Percentiles rank a stretch among this genome's conserved stretches.
phyloP scores from a whole-genome alignment of 495 filamentous ascomycete genomes.

The Schizothecium vesticola region DNA sequence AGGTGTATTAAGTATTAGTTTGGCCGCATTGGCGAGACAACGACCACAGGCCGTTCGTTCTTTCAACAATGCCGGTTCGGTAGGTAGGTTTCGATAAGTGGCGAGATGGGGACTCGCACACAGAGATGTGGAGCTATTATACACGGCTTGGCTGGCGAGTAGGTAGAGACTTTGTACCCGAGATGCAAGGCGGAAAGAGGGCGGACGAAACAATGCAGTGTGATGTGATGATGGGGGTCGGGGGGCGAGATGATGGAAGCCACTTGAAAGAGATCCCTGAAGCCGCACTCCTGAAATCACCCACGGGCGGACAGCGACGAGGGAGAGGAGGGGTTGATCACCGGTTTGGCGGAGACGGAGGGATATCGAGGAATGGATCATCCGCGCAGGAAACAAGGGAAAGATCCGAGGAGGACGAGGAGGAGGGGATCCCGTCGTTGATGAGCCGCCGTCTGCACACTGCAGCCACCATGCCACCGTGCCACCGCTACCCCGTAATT shows the following conservation, averaged over 20 bases:
- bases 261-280: not conserved
- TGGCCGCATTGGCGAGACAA: constrained; percentile 1
- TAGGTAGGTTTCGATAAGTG: not conserved
- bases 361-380: not conserved
- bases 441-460: not conserved
- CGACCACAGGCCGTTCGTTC: not conserved
- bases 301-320: not conserved
- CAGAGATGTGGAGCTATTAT: not conserved
- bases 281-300: not conserved
- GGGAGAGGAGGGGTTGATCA: not conserved
- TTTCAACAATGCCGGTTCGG: not conserved
- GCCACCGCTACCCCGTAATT: not conserved
- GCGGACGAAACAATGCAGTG: not conserved
- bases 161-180: not conserved
- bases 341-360: not conserved
- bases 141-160: not conserved
- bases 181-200: not conserved
- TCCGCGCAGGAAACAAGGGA: not conserved
- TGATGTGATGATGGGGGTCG: not conserved
- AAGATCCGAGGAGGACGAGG: not conserved
- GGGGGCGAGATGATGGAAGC: not conserved
- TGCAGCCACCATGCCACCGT: not conserved
- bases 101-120: not conserved
- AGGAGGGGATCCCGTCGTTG: not conserved
- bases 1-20: constrained; percentile 8